Evolutionary conservation across 2,329 filamentous ascomycete genomes (phyloP), one percentile per base, ranked within the genome.

Genomic region (Leptoxyphium fumago): DNA sequence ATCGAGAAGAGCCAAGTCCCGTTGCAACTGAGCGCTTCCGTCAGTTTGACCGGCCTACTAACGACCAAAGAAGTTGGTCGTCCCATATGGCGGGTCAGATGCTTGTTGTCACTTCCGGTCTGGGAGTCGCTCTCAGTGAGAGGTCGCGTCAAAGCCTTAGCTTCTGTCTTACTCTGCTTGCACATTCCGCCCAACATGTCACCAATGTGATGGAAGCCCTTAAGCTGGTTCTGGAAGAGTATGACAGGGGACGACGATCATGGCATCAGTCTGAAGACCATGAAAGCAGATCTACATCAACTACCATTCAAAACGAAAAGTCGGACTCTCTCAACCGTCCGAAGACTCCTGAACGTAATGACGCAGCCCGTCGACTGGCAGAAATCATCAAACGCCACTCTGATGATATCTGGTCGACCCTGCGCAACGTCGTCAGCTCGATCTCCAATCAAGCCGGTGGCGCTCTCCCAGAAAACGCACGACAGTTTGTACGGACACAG

Each of bases 371-470:
- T 40, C 73, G 73, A 44, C 84, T 95, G 40, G 77, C 80, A 10
- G 83, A 88, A 46, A 76, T 91, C 2, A 74, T 94, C 49, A 80
- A 82, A 53, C 82, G 80, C 0, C 71, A 68, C 36, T 64, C 59
- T 39, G 59, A 64, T 17, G 66, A 71, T 40, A 71, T 72, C 43
- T 69, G 66, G 68, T 55, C 59, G 8, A 69, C 67, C 0, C 58
- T 96, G 10, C 84, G 88, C 52, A 78, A 80, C 43, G 84, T 88
- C 28, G 84, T 94, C 34, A 78, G 84, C 49, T 81, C 83, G 5
- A 85, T 98, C 0, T 93, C 84, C 45, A 85, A 81, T 52, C 94
- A 94, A 54, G 84, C 88, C 0, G 88, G 88, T n/a, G 85, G 86
- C 34, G 85, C 88, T 1, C 69, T 98, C 2, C 89, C 91, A 0